Evolutionary conservation across 2,329 filamentous ascomycete genomes (phyloP).

Genomic region (Gremmenia infestans): DNA sequence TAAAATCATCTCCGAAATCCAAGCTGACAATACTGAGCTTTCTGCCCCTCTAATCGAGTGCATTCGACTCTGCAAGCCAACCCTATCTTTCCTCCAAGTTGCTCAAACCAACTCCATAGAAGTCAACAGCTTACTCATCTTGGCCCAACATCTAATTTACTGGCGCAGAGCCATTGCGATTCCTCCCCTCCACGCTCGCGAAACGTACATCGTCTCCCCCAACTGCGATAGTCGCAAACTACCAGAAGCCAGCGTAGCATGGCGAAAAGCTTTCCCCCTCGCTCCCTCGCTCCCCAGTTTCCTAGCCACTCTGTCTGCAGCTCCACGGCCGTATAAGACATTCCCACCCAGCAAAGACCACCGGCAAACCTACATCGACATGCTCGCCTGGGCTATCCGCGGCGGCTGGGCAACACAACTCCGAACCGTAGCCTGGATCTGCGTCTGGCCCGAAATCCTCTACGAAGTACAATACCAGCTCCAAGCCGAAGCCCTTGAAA

Average conservation of each 20-base stretch:
- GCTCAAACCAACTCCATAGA: constrained; percentile 67
- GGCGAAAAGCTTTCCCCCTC: constrained; percentile 74
- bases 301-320: constrained; percentile 74
- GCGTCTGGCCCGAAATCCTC: constrained; percentile 77
- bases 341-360: constrained; percentile 86
- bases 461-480: constrained; percentile 71
- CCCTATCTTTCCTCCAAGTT: constrained; percentile 65
- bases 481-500: constrained; percentile 48
- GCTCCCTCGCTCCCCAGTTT: constrained; percentile 81
- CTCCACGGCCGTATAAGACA: constrained; percentile 74
- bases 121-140: constrained; percentile 74
- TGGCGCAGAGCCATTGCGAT: constrained; percentile 93
- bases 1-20: constrained; percentile 66
- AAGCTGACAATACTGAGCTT: constrained; percentile 70
- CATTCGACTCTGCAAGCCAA: constrained; percentile 68
- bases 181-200: constrained; percentile 80
- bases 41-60: constrained; percentile 77
- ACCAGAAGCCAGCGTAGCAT: constrained; percentile 62
- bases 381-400: constrained; percentile 88
- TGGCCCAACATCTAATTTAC: constrained; percentile 90
- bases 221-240: constrained; percentile 77
- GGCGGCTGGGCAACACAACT: constrained; percentile 93
- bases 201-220: constrained; percentile 87
- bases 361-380: constrained; percentile 80
- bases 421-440: constrained; percentile 84